Evolutionary conservation across 805 yeast species (phyloP).

Genomic region (Wickerhamomyces rabaulensis): DNA sequence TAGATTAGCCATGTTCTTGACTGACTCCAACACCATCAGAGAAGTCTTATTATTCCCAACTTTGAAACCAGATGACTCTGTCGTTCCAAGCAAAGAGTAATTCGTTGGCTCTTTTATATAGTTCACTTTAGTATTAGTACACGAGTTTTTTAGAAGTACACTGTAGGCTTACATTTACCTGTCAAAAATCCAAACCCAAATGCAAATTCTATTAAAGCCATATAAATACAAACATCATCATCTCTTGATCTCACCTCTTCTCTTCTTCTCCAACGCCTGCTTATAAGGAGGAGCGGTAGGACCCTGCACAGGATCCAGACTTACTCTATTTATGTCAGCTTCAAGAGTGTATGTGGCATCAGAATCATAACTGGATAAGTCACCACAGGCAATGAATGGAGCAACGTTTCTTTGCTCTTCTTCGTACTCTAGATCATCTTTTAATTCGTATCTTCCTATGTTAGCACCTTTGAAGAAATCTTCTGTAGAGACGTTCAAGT

Average conservation of each 20-base stretch:
- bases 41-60: constrained; percentile 98
- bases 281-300: constrained; percentile 98
- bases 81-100: constrained; percentile 10
- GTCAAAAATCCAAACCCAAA: not conserved
- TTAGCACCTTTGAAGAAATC: constrained; percentile 68
- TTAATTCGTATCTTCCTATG: constrained; percentile 49
- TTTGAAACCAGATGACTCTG: constrained; percentile 79
- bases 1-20: constrained; percentile 96
- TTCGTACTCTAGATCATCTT: constrained; percentile 38
- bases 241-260: constrained; percentile 56
- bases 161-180: too few relatives aligned
- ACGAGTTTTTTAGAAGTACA: too few relatives aligned
- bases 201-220: not conserved
- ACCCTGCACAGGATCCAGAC: constrained; percentile 87
- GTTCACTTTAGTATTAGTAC: not conserved
- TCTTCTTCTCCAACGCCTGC: constrained; percentile 80
- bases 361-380: constrained; percentile 79
- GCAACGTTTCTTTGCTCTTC: constrained; percentile 75
- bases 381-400: constrained; percentile 95
- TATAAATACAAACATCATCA: constrained; percentile 1
- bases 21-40: constrained; percentile 93
- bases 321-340: constrained; percentile 29
- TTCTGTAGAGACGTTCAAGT: constrained; percentile 59
- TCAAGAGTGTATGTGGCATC: constrained; percentile 80
- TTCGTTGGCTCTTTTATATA: not conserved